Evolutionary conservation across 345 rosid genomes (phyloP).

Genomic region (Excoecaria agallocha): DNA sequence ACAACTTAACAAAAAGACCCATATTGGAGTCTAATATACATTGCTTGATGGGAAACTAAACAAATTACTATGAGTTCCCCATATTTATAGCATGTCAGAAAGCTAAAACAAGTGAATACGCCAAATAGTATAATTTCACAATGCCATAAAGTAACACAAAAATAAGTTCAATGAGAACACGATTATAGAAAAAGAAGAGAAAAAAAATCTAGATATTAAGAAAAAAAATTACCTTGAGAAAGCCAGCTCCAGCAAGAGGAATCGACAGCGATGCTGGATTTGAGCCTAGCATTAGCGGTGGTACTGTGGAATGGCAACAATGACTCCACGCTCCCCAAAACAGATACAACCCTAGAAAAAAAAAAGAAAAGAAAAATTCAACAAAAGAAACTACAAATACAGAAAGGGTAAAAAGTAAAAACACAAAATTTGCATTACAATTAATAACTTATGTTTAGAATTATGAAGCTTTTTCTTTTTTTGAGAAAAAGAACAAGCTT

Average conservation of each 20-base stretch:
- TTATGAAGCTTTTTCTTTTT: not conserved
- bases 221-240: constrained; percentile 53
- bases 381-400: not conserved
- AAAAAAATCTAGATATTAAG: not conserved
- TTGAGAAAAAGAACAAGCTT: not conserved
- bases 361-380: too few species aligned
- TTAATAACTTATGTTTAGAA: not conserved
- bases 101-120: not conserved
- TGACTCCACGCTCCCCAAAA: constrained; percentile 62
- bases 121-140: too few species aligned
- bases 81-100: not conserved
- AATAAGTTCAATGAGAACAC: too few species aligned
- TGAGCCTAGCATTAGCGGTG: constrained; percentile 76
- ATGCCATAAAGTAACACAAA: too few species aligned
- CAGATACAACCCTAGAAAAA: constrained; percentile 53
- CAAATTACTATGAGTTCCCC: not conserved
- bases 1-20: not conserved
- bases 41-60: not conserved
- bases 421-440: not conserved
- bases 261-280: constrained; percentile 75
- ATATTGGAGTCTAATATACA: not conserved
- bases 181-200: not conserved
- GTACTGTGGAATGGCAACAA: constrained; percentile 83
- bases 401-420: not conserved
- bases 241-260: constrained; percentile 92